A percentile compares a stretch with the other conserved stretches of the same genome.
phyloP scores from a whole-genome alignment of 225 moss, liverwort and hornwort species.

The Marchantia polymorpha region DNA sequence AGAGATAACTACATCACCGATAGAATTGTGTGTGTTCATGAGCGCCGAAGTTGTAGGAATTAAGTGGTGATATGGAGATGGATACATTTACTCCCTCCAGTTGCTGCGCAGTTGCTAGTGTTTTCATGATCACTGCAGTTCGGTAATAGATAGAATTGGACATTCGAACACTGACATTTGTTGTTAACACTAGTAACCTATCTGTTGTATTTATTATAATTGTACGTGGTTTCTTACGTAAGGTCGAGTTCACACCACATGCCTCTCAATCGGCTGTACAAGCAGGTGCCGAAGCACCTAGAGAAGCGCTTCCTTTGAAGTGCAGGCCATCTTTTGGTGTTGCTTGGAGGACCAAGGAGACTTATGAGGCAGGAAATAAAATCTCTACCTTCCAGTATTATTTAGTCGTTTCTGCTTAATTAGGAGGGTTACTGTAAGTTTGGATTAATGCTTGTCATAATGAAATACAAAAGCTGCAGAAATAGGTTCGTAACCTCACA shows the following conservation, averaged over 20 bases:
- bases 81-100: too few species aligned
- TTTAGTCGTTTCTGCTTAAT: neutral
- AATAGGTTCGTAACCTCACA: too few species aligned
- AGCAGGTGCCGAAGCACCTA: constrained; percentile 49
- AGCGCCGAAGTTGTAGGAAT: too few species aligned
- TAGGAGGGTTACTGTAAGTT: too few species aligned
- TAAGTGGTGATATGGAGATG: too few species aligned
- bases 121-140: neutral
- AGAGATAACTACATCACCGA: too few species aligned
- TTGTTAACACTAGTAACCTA: neutral
- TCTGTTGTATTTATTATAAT: neutral
- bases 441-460: too few species aligned
- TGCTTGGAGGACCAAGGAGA: constrained; percentile 53
- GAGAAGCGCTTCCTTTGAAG: constrained; percentile 36
- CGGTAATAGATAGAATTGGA: neutral
- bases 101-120: too few species aligned
- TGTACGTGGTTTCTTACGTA: constrained; percentile 1
- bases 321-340: constrained; percentile 57
- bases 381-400: neutral
- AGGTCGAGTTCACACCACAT: constrained; percentile 57
- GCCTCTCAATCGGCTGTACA: constrained; percentile 32
- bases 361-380: constrained; percentile 35
- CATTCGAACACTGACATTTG: neutral
- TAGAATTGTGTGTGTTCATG: too few species aligned
- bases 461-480: neutral